Percentiles rank a stretch among this genome's conserved stretches.
Evolutionary conservation across 306 rosid species (phyloP).

Genomic region (Cyamopsis tetragonoloba): DNA sequence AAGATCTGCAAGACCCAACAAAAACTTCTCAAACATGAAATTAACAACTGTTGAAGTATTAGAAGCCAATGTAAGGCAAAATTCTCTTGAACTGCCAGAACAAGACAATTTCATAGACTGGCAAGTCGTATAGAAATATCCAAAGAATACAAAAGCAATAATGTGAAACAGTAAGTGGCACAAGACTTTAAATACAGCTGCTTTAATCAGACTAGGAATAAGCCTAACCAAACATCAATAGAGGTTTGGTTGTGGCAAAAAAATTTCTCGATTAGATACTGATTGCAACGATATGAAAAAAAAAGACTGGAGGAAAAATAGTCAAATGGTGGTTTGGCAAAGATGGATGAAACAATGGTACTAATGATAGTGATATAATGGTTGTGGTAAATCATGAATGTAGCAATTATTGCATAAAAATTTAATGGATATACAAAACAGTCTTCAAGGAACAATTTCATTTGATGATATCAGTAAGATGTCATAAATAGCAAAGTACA

Average conservation of each 20-base stretch:
- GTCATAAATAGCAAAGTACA: constrained; percentile 7
- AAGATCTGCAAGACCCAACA: constrained; percentile 50
- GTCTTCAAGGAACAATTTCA: neutral
- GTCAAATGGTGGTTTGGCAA: neutral
- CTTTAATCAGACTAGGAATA: neutral
- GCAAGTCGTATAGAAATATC: neutral
- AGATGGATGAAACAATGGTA: neutral
- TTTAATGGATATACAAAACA: neutral
- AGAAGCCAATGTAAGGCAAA: constrained; percentile 2
- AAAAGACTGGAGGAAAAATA: neutral
- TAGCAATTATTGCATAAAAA: neutral
- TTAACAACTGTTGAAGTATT: neutral
- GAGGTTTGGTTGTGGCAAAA: neutral
- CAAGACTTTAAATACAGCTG: neutral
- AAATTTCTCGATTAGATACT: neutral
- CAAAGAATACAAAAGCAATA: neutral
- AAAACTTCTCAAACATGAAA: constrained; percentile 22
- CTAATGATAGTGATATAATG: neutral
- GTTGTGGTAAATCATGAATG: neutral
- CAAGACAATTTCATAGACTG: neutral
- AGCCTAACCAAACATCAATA: neutral
- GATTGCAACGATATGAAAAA: neutral
- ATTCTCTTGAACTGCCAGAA: neutral
- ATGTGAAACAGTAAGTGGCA: neutral
- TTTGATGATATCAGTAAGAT: neutral